Base-by-base conservation (phyloP, 345 rosid species). In the Euclidium syriacum region DNA sequence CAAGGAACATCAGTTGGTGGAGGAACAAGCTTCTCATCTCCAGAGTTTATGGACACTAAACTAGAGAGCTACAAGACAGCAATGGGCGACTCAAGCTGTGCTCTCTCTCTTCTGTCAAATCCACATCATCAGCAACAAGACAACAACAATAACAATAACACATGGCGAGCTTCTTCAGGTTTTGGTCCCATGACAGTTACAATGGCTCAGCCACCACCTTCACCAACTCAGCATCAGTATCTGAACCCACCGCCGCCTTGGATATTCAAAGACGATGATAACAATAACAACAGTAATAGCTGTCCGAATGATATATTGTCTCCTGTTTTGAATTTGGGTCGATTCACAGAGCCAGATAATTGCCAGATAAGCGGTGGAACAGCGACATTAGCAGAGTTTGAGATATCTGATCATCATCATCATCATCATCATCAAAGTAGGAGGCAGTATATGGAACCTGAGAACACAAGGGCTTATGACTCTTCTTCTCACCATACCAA, bases 61-160 rank as follows among this genome's bases (percentile, higher is more conserved):
- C 86, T 75, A 73, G 84, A 83, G 82, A 79, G 90, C 81, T 82
- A 80, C 78, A 62, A 84, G 9, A 88, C 83, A 58, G 89, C 83
- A 58, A 79, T 80, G 26, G 58, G 78, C 17, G 83, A 90, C 72
- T 87, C 97, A 34, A 83, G 61, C 77, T 75, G 96, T 88, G 97
- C 97, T 90, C 98, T 90, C 98, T 92, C 97, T 92, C 97, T 92
- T 94, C 97, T 90, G 97, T 94, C 99, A 90, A 90, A 84, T 74
- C 88, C 87, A 79, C 83, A 66, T 14, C 82, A 76, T 72, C 83
- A 82, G 77, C 76, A 79, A 41, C 52, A 52, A 80, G 64, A 79
- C 81, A 80, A 75, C 74, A 74, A 74, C 82, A 25, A 75, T 73
- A 41, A 81, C 54, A 62, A 42, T 76, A 54, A 48, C 73, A 33